These are phyloP conservation scores for Fistulina hepatica DNA, from an alignment of 1,284 basidiomycete genomes.

Conservation along the genomic window DNA sequence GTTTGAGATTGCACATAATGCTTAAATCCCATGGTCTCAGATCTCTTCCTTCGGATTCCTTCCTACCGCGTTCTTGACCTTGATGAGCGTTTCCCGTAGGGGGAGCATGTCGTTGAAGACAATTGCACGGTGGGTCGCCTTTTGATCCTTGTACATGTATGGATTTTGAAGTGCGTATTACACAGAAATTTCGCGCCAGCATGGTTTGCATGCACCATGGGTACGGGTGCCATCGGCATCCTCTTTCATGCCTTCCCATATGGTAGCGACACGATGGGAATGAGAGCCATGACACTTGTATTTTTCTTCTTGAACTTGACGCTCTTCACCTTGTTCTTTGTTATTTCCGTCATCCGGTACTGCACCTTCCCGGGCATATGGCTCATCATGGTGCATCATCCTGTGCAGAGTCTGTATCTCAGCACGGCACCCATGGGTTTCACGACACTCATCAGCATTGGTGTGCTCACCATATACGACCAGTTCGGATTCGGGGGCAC, in stretches of 20 bases:
- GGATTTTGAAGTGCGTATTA: too few relatives aligned
- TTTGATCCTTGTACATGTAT: too few relatives aligned
- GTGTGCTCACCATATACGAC: constrained; percentile 32
- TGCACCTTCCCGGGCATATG: constrained; percentile 46
- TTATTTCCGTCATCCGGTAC: constrained; percentile 41
- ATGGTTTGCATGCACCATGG: constrained; percentile 41
- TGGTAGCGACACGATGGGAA: constrained; percentile 26
- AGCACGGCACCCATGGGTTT: constrained; percentile 65
- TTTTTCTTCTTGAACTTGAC: constrained; percentile 61
- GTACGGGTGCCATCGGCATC: constrained; percentile 44
- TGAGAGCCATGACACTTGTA: constrained; percentile 35
- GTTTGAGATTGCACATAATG: too few relatives aligned
- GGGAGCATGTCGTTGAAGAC: too few relatives aligned
- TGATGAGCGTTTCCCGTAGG: too few relatives aligned
- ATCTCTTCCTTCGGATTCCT: too few relatives aligned
- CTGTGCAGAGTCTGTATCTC: constrained; percentile 55
- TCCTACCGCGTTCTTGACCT: too few relatives aligned
- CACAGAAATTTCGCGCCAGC: constrained; percentile 33
- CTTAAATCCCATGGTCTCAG: too few relatives aligned
- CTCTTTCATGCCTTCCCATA: constrained; percentile 47
- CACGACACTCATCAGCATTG: constrained; percentile 50
- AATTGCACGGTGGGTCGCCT: too few relatives aligned
- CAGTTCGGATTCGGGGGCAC: constrained; percentile 40
- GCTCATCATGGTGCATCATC: constrained; percentile 44
- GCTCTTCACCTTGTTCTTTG: constrained; percentile 49